A percentile compares a stretch with the other conserved stretches of the same genome.
Conservation (phyloP, 75 land plant species). For the Pinus albicaulis region DNA sequence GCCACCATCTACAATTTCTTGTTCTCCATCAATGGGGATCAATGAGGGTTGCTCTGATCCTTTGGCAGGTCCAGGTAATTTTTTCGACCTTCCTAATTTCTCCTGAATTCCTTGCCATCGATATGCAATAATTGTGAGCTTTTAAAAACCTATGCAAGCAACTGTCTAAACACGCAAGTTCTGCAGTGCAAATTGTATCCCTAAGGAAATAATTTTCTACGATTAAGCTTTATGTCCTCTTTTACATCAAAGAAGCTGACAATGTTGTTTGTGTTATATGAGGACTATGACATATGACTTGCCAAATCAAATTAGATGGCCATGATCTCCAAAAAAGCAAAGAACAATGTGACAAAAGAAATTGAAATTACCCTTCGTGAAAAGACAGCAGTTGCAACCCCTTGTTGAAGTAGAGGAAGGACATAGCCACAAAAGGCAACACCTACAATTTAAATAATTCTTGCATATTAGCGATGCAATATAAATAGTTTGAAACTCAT, state of each 20-base stretch:
- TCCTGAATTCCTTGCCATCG: too few relatives aligned
- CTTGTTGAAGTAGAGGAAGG: slow-evolving; percentile 55
- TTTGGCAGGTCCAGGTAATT: too few relatives aligned
- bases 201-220: too few relatives aligned
- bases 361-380: slow-evolving; percentile 22
- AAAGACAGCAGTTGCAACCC: slow-evolving; percentile 38
- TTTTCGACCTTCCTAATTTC: too few relatives aligned
- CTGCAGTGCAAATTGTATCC: too few relatives aligned
- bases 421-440: slow-evolving; percentile 46
- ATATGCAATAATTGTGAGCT: too few relatives aligned
- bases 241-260: background rate
- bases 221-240: too few relatives aligned
- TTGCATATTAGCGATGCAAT: background rate
- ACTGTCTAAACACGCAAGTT: too few relatives aligned
- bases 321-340: background rate
- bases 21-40: slow-evolving; percentile 22
- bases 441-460: slow-evolving; percentile 24
- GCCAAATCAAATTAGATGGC: background rate
- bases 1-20: slow-evolving; percentile 33
- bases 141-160: too few relatives aligned
- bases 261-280: too few relatives aligned
- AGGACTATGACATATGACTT: background rate
- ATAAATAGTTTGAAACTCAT: background rate
- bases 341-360: background rate
- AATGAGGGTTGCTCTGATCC: too few relatives aligned